Evolutionary conservation across 1,284 basidiomycete species (phyloP), one percentile per base, ranked within the genome.

Genomic region (Puccinia novopanici): DNA sequence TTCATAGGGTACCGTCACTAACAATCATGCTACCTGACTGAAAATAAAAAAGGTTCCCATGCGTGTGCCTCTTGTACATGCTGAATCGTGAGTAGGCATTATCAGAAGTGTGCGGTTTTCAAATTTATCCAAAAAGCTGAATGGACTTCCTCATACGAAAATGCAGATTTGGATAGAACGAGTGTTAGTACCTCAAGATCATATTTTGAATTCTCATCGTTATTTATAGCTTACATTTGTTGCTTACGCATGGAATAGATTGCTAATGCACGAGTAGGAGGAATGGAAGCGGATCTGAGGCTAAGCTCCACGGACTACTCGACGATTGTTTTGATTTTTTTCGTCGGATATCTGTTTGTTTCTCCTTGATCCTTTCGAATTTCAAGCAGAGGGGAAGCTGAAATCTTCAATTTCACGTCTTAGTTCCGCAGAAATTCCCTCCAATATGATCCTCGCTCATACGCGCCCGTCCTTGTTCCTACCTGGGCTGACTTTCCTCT

Each of bases 311-410:
- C 75, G 30, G 75, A 77, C 61, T 77, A 77, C 50, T 77, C 75
- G 59, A 42, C 63, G 30, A 54, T 67, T 24, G 75, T 68, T 13
- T 42, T 77, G 22, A 68, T 77, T 10, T 77, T 77, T 68, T 77
- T 77, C 42, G 75, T 77, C 22, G 75, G 75, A 77, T 77, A 77
- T 34, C 50, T 77, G 75, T 77, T 30, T 54, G 75, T 52, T 65
- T 19, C 42, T 3, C 27, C 40, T 59, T 8, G 1, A 61, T 59
- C 61, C 24, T 27, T 1, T 12, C 15, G 24, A 75, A 15, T 30
- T 37, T 37, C 37, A 52, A 22, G 50, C 12, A 22, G 10, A 40
- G 13, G 9, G 13, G 37, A 17, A 37, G n/a, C 42, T 37, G 42
- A 42, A 1, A 42, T 3, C 24, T 2, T 54, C n/a, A 3, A 50